phyloP scores from a whole-genome alignment of 495 filamentous ascomycete genomes.

The Daldinia concentrica region DNA sequence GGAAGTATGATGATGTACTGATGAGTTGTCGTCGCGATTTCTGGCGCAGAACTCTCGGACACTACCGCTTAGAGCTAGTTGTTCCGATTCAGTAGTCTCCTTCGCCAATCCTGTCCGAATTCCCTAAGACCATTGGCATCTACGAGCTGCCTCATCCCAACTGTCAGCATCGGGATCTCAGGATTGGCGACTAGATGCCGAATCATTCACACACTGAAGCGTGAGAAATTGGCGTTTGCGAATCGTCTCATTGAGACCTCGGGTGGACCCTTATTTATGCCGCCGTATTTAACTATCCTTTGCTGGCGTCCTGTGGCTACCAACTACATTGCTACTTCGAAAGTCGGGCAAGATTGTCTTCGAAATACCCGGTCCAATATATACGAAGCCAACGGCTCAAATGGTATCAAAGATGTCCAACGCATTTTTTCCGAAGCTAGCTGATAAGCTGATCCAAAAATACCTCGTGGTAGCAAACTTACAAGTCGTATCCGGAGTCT shows the following conservation, averaged over 20 bases:
- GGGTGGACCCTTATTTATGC: not conserved
- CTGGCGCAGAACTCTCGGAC: not conserved
- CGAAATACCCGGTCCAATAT: constrained; percentile 2
- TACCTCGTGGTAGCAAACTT: constrained; percentile 7
- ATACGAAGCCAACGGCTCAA: not conserved
- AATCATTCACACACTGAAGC: not conserved
- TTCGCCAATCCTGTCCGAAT: not conserved
- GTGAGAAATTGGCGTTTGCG: not conserved
- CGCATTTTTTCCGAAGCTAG: constrained; percentile 14
- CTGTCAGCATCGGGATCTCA: constrained; percentile 4
- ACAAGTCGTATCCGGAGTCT: constrained; percentile 13
- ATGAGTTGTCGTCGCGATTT: not conserved
- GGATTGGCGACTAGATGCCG: not conserved
- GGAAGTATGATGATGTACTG: not conserved
- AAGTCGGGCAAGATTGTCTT: not conserved
- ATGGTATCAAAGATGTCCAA: constrained; percentile 8
- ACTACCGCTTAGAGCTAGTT: not conserved
- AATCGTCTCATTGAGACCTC: not conserved
- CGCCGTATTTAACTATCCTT: not conserved
- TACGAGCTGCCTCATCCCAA: not conserved
- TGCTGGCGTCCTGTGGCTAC: not conserved
- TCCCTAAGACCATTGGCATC: not conserved
- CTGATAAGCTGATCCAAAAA: constrained; percentile 17
- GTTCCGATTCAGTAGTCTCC: not conserved
- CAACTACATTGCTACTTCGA: constrained; percentile 8